phyloP scores from a whole-genome alignment of 2,329 filamentous ascomycete genomes.

The Colletotrichum tofieldiae region DNA sequence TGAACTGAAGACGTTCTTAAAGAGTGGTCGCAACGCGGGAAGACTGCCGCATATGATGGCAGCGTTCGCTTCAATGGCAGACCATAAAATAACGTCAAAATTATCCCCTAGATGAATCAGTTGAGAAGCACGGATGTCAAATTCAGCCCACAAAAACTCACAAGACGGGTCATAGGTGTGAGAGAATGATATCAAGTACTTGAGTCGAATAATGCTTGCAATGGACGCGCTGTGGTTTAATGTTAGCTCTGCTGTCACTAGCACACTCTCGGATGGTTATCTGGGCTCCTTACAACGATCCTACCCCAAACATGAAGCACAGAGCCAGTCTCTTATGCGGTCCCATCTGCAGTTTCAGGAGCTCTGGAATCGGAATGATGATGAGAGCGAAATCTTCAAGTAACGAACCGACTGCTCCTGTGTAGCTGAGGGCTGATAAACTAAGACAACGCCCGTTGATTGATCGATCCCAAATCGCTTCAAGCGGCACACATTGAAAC shows the following conservation, averaged over 20 bases:
- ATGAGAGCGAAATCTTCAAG: conserved; percentile 40
- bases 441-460: conserved; percentile 26
- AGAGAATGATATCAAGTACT: conserved; percentile 39
- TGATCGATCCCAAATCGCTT: conserved; percentile 37
- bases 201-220: conserved; percentile 43
- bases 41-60: conserved; percentile 62
- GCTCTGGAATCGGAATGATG: conserved; percentile 37
- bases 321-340: conserved; percentile 33
- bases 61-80: conserved; percentile 50
- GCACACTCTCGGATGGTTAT: no score
- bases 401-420: conserved; percentile 32
- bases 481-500: conserved; percentile 44
- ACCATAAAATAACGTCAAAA: conserved; percentile 51
- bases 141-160: conserved; percentile 1
- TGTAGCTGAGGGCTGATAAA: conserved; percentile 18
- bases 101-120: conserved; percentile 44
- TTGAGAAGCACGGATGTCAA: fast-evolving
- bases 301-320: conserved; percentile 37
- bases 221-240: conserved; percentile 38
- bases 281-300: conserved; percentile 40
- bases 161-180: conserved; percentile 31
- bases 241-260: background rate
- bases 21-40: conserved; percentile 57
- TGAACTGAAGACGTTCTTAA: conserved; percentile 6
- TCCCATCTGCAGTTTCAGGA: conserved; percentile 31